phyloP scores from a whole-genome alignment of 495 filamentous ascomycete species.

The Penicillium bovifimosum region DNA sequence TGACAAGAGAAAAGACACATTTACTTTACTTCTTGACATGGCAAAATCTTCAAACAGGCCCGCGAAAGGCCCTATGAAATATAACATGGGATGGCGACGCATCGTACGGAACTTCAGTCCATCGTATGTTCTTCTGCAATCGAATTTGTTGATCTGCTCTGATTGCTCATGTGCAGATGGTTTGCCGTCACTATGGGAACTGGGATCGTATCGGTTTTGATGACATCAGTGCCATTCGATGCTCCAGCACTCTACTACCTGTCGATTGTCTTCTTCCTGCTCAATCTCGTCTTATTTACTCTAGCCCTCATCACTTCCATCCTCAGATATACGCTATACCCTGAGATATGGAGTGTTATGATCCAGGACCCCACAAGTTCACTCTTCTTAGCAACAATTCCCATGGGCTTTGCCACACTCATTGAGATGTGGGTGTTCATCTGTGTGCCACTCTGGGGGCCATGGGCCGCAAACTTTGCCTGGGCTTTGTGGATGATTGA shows the following conservation, averaged over 20 bases:
- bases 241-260: conserved; percentile 33
- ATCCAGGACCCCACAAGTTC: conserved; percentile 42
- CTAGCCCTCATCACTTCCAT: conserved; percentile 32
- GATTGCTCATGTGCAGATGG: conserved; percentile 25
- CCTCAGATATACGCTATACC: conserved; percentile 44
- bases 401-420: conserved; percentile 48
- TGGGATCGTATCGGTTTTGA: conserved; percentile 42
- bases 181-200: conserved; percentile 48
- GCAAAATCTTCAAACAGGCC: not conserved
- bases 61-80: conserved; percentile 10
- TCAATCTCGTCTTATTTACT: conserved; percentile 40
- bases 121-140: conserved; percentile 26
- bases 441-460: conserved; percentile 42
- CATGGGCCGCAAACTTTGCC: conserved; percentile 27
- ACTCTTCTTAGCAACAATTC: conserved; percentile 42
- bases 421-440: conserved; percentile 43
- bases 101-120: conserved; percentile 45
- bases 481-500: conserved; percentile 48
- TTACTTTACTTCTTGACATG: not conserved
- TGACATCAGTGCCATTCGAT: conserved; percentile 38
- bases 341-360: conserved; percentile 42
- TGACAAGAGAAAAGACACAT: too few species aligned
- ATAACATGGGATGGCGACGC: conserved; percentile 37
- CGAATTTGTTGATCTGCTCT: not conserved
- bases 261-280: conserved; percentile 39